These are phyloP conservation scores for Akanthomyces dipterigenus DNA, from an alignment of 2,329 filamentous ascomycete species.

Conservation along the genomic window DNA sequence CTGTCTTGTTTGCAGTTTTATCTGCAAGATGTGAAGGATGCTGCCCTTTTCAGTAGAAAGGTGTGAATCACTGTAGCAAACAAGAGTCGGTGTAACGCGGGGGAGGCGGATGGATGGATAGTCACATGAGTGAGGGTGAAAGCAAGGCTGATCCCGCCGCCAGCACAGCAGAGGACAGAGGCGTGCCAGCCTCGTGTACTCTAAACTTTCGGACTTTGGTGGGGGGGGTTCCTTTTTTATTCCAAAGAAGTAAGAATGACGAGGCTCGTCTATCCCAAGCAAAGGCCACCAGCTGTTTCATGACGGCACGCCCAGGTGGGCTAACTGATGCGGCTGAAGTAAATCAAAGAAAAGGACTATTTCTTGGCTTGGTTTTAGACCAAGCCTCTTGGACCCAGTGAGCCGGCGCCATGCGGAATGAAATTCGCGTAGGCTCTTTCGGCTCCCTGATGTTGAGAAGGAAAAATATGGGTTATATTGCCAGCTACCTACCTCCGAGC, in stretches of 20 bases:
- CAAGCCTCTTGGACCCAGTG: background rate
- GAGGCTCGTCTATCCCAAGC: background rate
- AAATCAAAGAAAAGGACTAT: background rate
- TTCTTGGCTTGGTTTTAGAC: background rate
- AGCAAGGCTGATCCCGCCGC: background rate
- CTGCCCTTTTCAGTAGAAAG: background rate
- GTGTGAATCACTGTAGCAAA: too few species aligned
- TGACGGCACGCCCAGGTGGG: background rate
- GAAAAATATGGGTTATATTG: too few species aligned
- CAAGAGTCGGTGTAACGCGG: background rate
- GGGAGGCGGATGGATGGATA: background rate
- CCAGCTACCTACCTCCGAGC: background rate
- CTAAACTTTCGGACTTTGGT: background rate
- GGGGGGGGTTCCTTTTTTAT: too few species aligned
- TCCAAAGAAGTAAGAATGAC: background rate
- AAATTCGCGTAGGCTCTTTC: background rate
- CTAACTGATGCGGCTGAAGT: background rate
- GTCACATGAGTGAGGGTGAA: conserved; percentile 2
- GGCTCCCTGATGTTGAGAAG: background rate
- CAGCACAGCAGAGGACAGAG: background rate
- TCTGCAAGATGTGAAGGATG: background rate
- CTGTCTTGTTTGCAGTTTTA: background rate
- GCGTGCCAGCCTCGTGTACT: background rate
- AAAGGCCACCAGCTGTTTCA: background rate
- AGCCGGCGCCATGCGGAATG: background rate